Evolutionary conservation across 768 basidiomycete genomes (phyloP), one percentile per base, ranked within the genome.

Genomic region (Amanita phalloides): DNA sequence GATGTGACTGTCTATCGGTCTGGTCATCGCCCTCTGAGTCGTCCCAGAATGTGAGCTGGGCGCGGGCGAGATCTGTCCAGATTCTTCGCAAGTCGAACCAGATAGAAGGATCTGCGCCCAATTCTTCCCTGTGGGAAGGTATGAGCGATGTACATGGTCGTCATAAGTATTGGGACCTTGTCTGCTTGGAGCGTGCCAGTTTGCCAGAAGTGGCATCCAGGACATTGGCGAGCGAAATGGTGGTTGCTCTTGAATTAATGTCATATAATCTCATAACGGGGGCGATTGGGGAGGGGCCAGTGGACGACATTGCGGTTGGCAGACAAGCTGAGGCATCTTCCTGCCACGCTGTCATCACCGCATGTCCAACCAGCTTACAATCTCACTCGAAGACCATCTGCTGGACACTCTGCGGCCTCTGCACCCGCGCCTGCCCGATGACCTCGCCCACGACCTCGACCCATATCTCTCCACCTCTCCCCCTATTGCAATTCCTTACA

Each of bases 311-410:
- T 33, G 46, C 20, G 36, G 51, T 49, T 53, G 50, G 28, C 45
- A 33, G 47, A 44, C 23, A 25, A 43, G n/a, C 28, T 17, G 28
- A 20, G 21, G 45, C 25, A 21, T 25, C 20, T 23, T 6, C 23
- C 8, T 28, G 43, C 23, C 25, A 30, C 43, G 26, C 43, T 25
- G 25, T 45, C 43, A 28, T 41, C 49, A 49, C 49, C 53, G 49
- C 56, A 35, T 45, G 54, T 9, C 56, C 39, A 55, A 59, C 48
- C 67, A 68, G 52, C 66, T 85, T 57, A 79, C 79, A 55, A 68
- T 89, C 43, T 90, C 87, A 3, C 66, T 90, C 39, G 84, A 88
- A 57, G 63, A 71, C 0, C 85, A 88, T 64, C 76, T 90, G 23
- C 54, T 69, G 14, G 70, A 76, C 26, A 55, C 62, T 46, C 68